Base-by-base conservation (phyloP, 495 filamentous ascomycete species). In the Delitschia confertaspora region DNA sequence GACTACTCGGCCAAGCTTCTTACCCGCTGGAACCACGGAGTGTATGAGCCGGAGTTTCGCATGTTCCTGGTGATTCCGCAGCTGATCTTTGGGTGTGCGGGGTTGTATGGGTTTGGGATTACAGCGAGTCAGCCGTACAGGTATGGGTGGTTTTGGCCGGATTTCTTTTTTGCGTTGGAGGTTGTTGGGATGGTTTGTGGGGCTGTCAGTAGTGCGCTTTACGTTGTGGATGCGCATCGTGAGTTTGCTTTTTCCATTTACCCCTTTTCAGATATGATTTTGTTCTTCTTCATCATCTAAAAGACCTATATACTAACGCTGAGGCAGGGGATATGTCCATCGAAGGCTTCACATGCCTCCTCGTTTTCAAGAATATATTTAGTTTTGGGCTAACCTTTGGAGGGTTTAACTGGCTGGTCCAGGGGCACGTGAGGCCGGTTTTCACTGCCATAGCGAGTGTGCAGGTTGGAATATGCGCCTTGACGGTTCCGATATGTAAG, bases 361-460 rank as follows among this genome's bases (percentile, higher is more conserved):
- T 95, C 37, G 75, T 95, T 17, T 95, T 95, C 72, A 95, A 87
- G 64, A 95, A 94, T 51, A 70, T 95, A 43, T 91, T 95, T 67
- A 82, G 78, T 54, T 95, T 93, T 51, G 82, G 75, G 4, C 66
- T 95, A 25, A 94, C 88, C 0, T 88, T 77, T 45, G 77, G 73
- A 45, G 85, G 84, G 3, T 93, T 83, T 51, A 64, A 86, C 21
- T 95, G 88, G 88, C 63, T 95, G 7, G 63, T 80, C 3, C 14
- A 57, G 18, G 61, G 61, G 10, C 74, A 77, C 0, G 71, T 82
- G 20, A 71, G 68, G 47, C 68, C 69, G 8, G 72, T 75, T 0
- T 93, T 95, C 65, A 74, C 80, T 37, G 69, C 74, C 14, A 67
- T 94, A 35, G 80, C 73, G 8, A 82, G 78, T 38, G 74, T 89